Base-by-base conservation (phyloP, 371 early-diverging fungal species). In the Dichotomocladium elegans region DNA sequence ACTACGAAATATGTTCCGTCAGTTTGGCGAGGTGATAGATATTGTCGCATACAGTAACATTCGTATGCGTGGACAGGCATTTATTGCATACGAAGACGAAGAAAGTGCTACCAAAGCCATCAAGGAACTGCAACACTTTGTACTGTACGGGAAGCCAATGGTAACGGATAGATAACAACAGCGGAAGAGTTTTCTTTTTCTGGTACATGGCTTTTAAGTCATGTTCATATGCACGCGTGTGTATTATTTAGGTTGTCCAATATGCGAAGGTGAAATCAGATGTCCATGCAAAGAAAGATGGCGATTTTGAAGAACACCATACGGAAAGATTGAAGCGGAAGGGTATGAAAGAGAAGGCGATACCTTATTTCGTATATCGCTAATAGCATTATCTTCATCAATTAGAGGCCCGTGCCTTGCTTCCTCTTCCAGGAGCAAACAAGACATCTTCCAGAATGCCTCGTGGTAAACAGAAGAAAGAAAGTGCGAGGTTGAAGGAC, bases 261-360 rank as follows among this genome's bases (percentile, higher is more conserved):
- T 95, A 86, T 66, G 84, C 93, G 14, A 80, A 82, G 61, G 75
- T 79, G 46, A 91, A 84, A 66, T 94, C 94, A 11, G 90, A 93
- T 59, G 83, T 85, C 0, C 85, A 90, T 43, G 89, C 89, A 25
- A 77, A 87, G 48, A 54, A 58, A 28, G 93, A 94, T 57, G 93
- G 92, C 9, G 81, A 83, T 21, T 84, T 61, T 59, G 82, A 77
- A 2, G 72, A 77, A 17, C 80, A 77, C 63, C 70, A 85, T 47
- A 53, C 65, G 46, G 52, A 68, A 49, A 76, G 90, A 17, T 41
- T 79, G 35, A 74, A 70, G 42, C 79, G 72, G 44, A 86, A 86
- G 69, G 81, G 87, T 87, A 57, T 21, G 58, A 17, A 35, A 14
- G 12, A 1, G 4, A 19, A 33, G 24, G 42, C 26, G 27, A 6